Conservation (phyloP, 345 rosid genomes). For the Hypericum androsaemum region DNA sequence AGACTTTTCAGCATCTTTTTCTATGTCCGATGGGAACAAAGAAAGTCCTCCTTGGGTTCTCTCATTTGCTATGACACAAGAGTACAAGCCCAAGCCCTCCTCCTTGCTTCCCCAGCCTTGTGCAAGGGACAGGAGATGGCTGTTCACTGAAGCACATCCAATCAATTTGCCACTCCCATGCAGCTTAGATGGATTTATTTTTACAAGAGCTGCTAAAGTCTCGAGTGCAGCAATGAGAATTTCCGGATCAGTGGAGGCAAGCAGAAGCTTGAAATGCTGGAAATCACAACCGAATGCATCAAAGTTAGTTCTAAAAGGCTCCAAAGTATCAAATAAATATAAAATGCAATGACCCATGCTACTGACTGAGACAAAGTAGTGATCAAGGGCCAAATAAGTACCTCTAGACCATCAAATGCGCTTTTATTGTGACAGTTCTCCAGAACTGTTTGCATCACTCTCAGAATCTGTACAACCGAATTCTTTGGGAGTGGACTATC, state of each 20-base stretch:
- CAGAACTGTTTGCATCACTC: constrained; percentile 78
- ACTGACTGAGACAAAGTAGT: neutral
- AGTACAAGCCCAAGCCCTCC: constrained; percentile 88
- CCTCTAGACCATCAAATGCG: constrained; percentile 93
- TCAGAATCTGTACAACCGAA: constrained; percentile 73
- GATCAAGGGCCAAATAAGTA: constrained; percentile 17
- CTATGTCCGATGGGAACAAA: constrained; percentile 70
- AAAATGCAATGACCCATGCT: neutral
- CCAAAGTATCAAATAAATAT: constrained; percentile 12
- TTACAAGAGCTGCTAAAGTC: constrained; percentile 79
- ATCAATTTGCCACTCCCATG: constrained; percentile 78
- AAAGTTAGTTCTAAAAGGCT: neutral
- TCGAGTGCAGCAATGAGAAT: constrained; percentile 79
- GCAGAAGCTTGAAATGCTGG: constrained; percentile 90
- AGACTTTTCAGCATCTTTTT: constrained; percentile 47
- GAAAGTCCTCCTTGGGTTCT: constrained; percentile 67
- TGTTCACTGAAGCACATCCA: constrained; percentile 77
- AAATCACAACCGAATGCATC: constrained; percentile 1
- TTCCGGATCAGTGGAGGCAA: constrained; percentile 93
- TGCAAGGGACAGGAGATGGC: constrained; percentile 76
- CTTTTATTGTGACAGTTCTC: constrained; percentile 90
- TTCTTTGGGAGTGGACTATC: constrained; percentile 67
- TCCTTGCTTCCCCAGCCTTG: constrained; percentile 99
- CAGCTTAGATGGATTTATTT: constrained; percentile 77
- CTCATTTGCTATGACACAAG: constrained; percentile 84